Percentiles rank a stretch among this genome's conserved stretches.
Evolutionary conservation across 441 rosid genomes (phyloP).

Genomic region (Aquilaria agallochum): DNA sequence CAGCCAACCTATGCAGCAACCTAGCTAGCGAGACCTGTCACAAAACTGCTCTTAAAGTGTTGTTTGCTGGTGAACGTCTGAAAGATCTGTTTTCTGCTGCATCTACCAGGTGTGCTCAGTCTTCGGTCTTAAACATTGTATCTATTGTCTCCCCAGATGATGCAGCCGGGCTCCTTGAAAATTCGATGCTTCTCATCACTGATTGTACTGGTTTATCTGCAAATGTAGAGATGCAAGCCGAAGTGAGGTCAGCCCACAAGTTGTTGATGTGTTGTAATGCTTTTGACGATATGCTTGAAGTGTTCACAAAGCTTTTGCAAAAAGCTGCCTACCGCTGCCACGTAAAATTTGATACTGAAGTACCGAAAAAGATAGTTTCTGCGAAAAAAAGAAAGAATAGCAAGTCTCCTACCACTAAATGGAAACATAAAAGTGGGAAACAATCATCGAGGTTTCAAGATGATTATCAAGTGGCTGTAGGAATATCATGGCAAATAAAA

Average conservation of each 20-base stretch:
- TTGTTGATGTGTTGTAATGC: slow-evolving; percentile 52
- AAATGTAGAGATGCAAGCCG: slow-evolving; percentile 58
- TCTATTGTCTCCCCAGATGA: slow-evolving; percentile 46
- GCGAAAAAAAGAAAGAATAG: slow-evolving; percentile 50
- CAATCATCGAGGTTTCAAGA: slow-evolving; percentile 51
- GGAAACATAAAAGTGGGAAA: slow-evolving; percentile 54
- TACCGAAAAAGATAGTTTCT: slow-evolving; percentile 40
- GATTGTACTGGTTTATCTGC: slow-evolving; percentile 54
- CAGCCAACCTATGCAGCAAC: slow-evolving; percentile 50
- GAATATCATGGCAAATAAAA: slow-evolving; percentile 93
- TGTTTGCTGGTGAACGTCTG: slow-evolving; percentile 45
- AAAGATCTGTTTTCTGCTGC: slow-evolving; percentile 60
- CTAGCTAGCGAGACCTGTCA: slow-evolving; percentile 45
- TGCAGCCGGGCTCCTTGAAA: slow-evolving; percentile 48
- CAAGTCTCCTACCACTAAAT: slow-evolving; percentile 47
- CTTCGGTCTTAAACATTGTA: slow-evolving; percentile 62
- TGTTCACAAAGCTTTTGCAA: slow-evolving; percentile 48
- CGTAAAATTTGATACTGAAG: slow-evolving; percentile 62
- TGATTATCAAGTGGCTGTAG: slow-evolving; percentile 66
- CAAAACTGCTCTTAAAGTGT: slow-evolving; percentile 50
- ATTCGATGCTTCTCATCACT: slow-evolving; percentile 51
- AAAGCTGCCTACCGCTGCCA: slow-evolving; percentile 78
- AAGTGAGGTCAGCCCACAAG: slow-evolving; percentile 81
- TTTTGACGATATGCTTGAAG: slow-evolving; percentile 54
- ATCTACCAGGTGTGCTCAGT: slow-evolving; percentile 52